These are phyloP conservation scores for Saturnispora hagleri DNA, from an alignment of 805 yeast species.

Conservation along the genomic window DNA sequence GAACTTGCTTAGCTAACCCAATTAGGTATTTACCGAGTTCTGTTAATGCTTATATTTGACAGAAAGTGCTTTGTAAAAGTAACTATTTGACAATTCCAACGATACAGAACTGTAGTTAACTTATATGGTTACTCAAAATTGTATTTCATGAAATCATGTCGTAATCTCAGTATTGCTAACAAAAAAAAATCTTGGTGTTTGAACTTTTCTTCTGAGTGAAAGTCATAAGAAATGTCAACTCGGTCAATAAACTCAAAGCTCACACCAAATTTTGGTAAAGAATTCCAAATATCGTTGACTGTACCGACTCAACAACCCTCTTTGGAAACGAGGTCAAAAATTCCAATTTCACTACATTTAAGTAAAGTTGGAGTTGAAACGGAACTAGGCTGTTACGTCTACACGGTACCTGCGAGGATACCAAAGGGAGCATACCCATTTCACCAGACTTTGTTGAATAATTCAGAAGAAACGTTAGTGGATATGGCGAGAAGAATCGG, in stretches of 20 bases:
- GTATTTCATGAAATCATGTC: too few species aligned
- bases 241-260: not conserved
- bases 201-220: too few species aligned
- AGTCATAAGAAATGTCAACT: not conserved
- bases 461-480: conserved; percentile 31
- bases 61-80: too few species aligned
- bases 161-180: too few species aligned
- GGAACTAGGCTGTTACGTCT: conserved; percentile 35
- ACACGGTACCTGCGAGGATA: conserved; percentile 32
- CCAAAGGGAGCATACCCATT: conserved; percentile 17
- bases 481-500: conserved; percentile 38
- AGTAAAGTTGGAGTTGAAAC: conserved; percentile 26
- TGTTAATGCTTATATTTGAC: too few species aligned
- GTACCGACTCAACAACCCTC: not conserved
- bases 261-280: not conserved
- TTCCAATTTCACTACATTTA: conserved; percentile 32
- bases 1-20: too few species aligned
- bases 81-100: too few species aligned
- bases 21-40: too few species aligned
- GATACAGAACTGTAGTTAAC: too few species aligned
- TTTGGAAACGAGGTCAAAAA: not conserved
- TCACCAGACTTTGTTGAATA: conserved; percentile 36
- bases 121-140: too few species aligned
- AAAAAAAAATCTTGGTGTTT: too few species aligned
- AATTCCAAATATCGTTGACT: conserved; percentile 1